These are phyloP conservation scores for Salvia hispanica DNA, from an alignment of 257 asterid genomes.

Conservation along the genomic window DNA sequence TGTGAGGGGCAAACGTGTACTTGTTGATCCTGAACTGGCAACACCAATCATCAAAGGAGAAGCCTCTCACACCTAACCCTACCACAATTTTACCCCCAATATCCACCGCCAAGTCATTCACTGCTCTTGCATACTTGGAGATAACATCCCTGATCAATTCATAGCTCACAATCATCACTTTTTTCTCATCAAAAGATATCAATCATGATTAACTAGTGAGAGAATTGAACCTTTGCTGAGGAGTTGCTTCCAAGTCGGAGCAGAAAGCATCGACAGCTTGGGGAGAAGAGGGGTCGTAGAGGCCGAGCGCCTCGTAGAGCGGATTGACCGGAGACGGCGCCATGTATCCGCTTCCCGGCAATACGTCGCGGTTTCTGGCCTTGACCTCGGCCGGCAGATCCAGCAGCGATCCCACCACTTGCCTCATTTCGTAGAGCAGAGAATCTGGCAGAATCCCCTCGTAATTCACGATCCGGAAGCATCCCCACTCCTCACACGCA, in stretches of 20 bases:
- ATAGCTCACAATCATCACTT: too few relatives aligned
- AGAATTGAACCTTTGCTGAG: not conserved
- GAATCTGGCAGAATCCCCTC: slow-evolving; percentile 31
- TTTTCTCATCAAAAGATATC: too few relatives aligned
- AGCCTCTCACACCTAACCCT: slow-evolving; percentile 47
- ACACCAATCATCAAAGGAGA: slow-evolving; percentile 54
- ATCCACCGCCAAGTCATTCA: slow-evolving; percentile 44
- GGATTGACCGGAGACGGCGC: slow-evolving; percentile 57
- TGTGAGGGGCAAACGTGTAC: slow-evolving; percentile 53
- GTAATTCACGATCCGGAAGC: slow-evolving; percentile 52
- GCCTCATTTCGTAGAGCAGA: slow-evolving; percentile 50
- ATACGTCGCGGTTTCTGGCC: slow-evolving; percentile 47
- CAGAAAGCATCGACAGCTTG: slow-evolving; percentile 48
- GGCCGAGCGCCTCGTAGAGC: slow-evolving; percentile 67
- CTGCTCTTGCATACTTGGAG: slow-evolving; percentile 57
- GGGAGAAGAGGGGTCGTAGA: slow-evolving; percentile 51
- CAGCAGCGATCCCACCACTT: slow-evolving; percentile 42
- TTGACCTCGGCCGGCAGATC: slow-evolving; percentile 50
- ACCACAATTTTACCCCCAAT: slow-evolving; percentile 43
- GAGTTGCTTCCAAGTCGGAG: slow-evolving; percentile 42
- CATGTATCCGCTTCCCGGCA: slow-evolving; percentile 65
- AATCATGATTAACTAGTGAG: slow-evolving; percentile 11
- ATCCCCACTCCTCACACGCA: slow-evolving; percentile 67
- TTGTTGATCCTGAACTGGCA: slow-evolving; percentile 73
- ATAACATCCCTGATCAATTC: slow-evolving; percentile 46